Percentiles rank a stretch among this genome's conserved stretches.
These are phyloP conservation scores for Arachnomyces sp. DNA, from an alignment of 2,329 filamentous ascomycete species.

Conservation along the genomic window DNA sequence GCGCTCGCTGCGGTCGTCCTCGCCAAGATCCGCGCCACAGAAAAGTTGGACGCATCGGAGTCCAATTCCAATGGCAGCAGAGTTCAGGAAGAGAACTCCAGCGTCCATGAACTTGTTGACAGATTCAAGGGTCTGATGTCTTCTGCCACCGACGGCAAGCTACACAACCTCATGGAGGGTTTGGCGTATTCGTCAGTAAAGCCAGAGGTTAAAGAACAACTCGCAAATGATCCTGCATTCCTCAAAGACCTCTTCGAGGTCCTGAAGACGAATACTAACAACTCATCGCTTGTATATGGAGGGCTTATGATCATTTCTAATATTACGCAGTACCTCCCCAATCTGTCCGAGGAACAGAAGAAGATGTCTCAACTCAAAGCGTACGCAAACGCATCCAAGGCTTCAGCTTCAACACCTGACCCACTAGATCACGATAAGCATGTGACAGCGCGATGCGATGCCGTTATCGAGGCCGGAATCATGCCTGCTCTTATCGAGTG, in stretches of 20 bases:
- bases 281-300: conserved; percentile 71
- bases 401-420: conserved; percentile 45
- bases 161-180: conserved; percentile 77
- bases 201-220: conserved; percentile 71
- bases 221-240: conserved; percentile 60
- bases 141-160: conserved; percentile 39
- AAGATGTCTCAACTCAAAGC: conserved; percentile 86
- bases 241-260: conserved; percentile 57
- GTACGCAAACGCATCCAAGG: conserved; percentile 79
- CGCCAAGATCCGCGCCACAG: conserved; percentile 50
- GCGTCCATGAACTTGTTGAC: conserved; percentile 45
- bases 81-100: conserved; percentile 33
- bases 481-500: conserved; percentile 69
- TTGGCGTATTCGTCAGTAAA: conserved; percentile 86
- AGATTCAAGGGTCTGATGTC: conserved; percentile 45
- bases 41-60: conserved; percentile 17
- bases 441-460: conserved; percentile 66
- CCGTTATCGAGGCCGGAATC: conserved; percentile 68
- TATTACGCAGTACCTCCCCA: conserved; percentile 70
- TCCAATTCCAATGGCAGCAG: conserved; percentile 26
- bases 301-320: conserved; percentile 79
- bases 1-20: conserved; percentile 62
- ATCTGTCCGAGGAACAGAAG: conserved; percentile 80
- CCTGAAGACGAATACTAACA: conserved; percentile 43
- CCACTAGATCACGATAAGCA: conserved; percentile 67